Base-by-base conservation (phyloP, 441 rosid genomes). In the Pelargonium cotyledonis region DNA sequence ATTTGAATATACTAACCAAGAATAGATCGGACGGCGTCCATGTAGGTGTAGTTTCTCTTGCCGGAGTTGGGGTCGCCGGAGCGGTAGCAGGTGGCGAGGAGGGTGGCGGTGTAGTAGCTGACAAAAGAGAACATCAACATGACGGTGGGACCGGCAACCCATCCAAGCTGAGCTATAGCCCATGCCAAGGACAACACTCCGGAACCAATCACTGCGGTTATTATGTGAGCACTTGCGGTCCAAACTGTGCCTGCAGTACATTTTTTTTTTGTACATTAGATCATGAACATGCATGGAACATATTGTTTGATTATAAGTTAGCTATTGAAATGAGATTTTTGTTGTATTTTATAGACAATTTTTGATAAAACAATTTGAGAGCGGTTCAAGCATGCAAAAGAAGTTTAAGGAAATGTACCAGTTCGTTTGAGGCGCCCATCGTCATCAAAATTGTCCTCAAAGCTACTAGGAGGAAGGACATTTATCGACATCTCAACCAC, bases 41-140 rank as follows among this genome's bases (percentile, higher is more conserved):
- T 87, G 85, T 92, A 92, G 8, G 96, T 92, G 72, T 90, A 89
- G 81, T 86, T 87, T 63, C 98, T 76, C 66, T 76, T 80, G 35
- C 98, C 96, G 3, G 90, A 77, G 74, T 84, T 75, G 6, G 96
- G 89, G 57, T 88, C 91, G 0, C 91, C 95, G 1, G 90, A 78
- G 51, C 96, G 80, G 72, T 90, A 89, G 66, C 77, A 76, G 72
- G 89, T 96, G 63, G 91, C 92, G 6, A 89, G 96, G 63, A 93
- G 84, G 12, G 85, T 72, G 63, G 96, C 85, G 6, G 97, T 88
- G 80, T 82, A 85, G 38, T 83, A 84, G 29, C 96, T 90, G 73
- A 93, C 82, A 74, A 86, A 68, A 2, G 97, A 88, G 81, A 93
- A 90, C 8, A 63, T 41, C 18, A 38, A 7, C 35, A 63, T 14